phyloP scores from a whole-genome alignment of 352 stramenopile species.

The Elongisporangium anandrum region DNA sequence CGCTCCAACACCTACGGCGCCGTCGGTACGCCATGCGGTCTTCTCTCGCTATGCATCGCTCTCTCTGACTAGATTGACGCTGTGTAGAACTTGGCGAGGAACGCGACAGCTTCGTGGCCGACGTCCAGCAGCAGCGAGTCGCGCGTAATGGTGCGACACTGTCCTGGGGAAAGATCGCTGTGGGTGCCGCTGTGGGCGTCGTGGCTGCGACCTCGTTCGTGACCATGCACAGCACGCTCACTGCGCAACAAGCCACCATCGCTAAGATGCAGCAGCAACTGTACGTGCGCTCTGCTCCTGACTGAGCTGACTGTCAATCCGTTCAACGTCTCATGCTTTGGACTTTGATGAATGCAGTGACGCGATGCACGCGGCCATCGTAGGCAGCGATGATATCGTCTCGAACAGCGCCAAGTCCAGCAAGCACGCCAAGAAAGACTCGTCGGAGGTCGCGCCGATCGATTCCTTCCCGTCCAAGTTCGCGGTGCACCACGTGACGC shows the following conservation, averaged over 20 bases:
- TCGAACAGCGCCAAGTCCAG: constrained; percentile 16
- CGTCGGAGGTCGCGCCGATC: neutral
- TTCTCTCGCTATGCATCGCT: neutral
- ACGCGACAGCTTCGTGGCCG: neutral
- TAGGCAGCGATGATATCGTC: constrained; percentile 16
- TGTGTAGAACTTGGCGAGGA: neutral
- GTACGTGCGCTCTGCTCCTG: constrained; percentile 13
- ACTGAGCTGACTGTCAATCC: neutral
- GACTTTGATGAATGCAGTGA: constrained; percentile 14
- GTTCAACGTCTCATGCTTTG: neutral
- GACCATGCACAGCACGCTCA: constrained; percentile 35
- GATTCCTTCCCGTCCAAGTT: constrained; percentile 46
- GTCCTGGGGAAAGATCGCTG: constrained; percentile 26
- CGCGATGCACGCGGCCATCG: constrained; percentile 36
- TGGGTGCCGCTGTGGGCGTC: constrained; percentile 28
- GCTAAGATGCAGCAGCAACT: constrained; percentile 45
- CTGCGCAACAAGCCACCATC: constrained; percentile 26
- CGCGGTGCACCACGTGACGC: constrained; percentile 43
- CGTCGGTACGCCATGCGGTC: neutral
- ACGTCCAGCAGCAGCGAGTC: neutral
- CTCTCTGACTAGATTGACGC: neutral
- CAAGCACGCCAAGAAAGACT: constrained; percentile 8
- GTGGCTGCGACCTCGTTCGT: constrained; percentile 25
- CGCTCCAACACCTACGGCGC: neutral
- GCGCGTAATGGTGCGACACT: neutral